Evolutionary conservation across 1,139 yeast species (phyloP).

Genomic region (Suhomyces coccinellae): DNA sequence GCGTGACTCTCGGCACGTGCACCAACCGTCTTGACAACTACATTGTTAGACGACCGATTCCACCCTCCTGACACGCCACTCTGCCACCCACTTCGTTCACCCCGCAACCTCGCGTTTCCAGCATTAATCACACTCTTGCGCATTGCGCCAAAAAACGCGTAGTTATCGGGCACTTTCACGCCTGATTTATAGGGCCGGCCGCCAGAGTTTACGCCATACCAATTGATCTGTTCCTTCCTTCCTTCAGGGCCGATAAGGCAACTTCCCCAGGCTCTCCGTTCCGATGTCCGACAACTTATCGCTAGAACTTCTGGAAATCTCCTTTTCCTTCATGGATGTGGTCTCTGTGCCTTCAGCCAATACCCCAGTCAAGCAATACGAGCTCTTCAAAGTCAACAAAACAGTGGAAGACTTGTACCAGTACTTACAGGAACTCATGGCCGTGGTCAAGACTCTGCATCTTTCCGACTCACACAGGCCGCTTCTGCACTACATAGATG

Average conservation of each 20-base stretch:
- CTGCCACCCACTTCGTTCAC: not conserved
- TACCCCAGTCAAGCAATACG: conserved; percentile 29
- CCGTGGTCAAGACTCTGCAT: conserved; percentile 2
- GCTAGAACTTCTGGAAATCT: conserved; percentile 7
- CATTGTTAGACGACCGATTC: conserved; percentile 5
- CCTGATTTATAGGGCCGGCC: no score
- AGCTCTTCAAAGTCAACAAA: conserved; percentile 32
- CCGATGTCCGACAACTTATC: conserved; percentile 6
- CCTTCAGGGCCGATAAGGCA: not conserved
- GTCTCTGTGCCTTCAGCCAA: conserved; percentile 23
- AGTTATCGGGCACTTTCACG: not conserved
- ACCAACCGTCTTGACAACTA: no score
- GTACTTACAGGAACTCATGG: conserved; percentile 24
- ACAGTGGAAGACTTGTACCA: conserved; percentile 33
- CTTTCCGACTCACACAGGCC: conserved; percentile 6
- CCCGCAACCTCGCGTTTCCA: not conserved
- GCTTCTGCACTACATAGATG: conserved; percentile 52
- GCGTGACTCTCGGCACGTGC: no score
- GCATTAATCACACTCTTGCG: not conserved
- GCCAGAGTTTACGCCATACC: no score
- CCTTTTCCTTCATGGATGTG: conserved; percentile 35
- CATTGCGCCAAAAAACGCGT: not conserved
- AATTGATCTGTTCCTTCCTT: not conserved
- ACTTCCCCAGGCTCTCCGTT: not conserved
- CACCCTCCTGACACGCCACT: not conserved